Evolutionary conservation across 768 basidiomycete species (phyloP), one percentile per base, ranked within the genome.

Genomic region (Kwoniella dejecticola): DNA sequence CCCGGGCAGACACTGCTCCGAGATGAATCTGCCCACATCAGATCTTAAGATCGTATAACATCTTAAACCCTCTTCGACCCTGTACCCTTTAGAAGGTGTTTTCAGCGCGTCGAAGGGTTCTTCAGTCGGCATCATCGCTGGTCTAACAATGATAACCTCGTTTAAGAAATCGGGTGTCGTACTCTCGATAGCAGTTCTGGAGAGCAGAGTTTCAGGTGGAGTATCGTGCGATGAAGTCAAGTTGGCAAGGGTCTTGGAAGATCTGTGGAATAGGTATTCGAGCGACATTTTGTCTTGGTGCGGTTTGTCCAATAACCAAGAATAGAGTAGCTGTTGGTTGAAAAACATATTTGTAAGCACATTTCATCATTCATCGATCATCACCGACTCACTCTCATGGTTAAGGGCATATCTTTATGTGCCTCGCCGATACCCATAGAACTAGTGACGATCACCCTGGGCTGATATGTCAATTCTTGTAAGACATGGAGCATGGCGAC

Each of bases 401-500:
- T 49, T 4, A 60, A 47, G 3, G 66, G 66, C 58, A 68, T 60
- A 50, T 49, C 49, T n/a, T 57, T 30, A 23, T 64, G 66, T 40
- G 55, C 55, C 4, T 61, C 58, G n/a, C 62, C 66, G 10, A 68
- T 64, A 23, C 66, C 66, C 66, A 68, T 68, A 4, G 62, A 60
- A 41, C 47, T 40, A 30, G 58, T 52, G 2, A 58, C 59, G 1
- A 68, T 40, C 11, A 68, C 40, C 26, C 66, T 6, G 5, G 66
- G 66, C 7, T 27, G 29, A 12, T 29, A 21, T 5, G 15, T 21
- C 15, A 62, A 38, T 12, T 40, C 24, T n/a, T 27, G 40, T 17
- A 68, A 42, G 21, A 64, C 59, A 13, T 64, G 45, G 12, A 61
- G 33, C 1, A 68, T 33, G 10, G 55, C 59, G 8, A 64, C 19